Base-by-base conservation (phyloP, 1,284 basidiomycete species). In the Apiotrichum veenhuisii region DNA sequence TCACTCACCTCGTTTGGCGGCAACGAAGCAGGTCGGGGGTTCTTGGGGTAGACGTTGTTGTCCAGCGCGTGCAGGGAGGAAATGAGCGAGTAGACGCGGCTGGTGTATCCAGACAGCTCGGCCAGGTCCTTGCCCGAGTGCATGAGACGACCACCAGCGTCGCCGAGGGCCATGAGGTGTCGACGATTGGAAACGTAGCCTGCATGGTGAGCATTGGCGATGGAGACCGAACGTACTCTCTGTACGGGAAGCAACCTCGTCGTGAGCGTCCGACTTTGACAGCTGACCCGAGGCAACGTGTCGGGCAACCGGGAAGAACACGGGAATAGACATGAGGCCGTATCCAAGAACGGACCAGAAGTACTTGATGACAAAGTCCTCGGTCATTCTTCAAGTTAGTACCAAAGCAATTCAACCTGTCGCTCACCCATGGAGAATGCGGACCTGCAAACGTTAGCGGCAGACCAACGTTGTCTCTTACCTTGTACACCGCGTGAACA, bases 171-270 rank as follows among this genome's bases (percentile, higher is more conserved):
- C 36, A 98, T 82, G 3, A 98, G 82, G 5, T 98, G 82, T 22
- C 94, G 84, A n/a, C 93, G 84, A 62, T 94, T 96, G 23, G 93
- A 95, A 55, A 98, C 92, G 75, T 98, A 98, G n/a, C 87, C 90
- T 91, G 61, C 18, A 44, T 20, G 12, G 52, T 62, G 34, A 64
- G 57, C 23, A 22, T 14, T 10, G 25, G 12, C 25, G 2, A 10
- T 14, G 26, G 18, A 20, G 18, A 0, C 2, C 20, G 17, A 3
- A 74, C 84, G 58, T 59, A 85, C 86, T 84, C 67, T 87, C 86
- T 0, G 86, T 87, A 43, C 85, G 79, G 43, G 74, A 71, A 0
- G 85, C 85, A 11, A 85, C 79, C 1, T 66, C 63, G 26, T 70
- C 58, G 18, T 65, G 58, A 0, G 47, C 20, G 26, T 54, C 41